Evolutionary conservation across 345 rosid species (phyloP).

Genomic region (Psidium guajava): DNA sequence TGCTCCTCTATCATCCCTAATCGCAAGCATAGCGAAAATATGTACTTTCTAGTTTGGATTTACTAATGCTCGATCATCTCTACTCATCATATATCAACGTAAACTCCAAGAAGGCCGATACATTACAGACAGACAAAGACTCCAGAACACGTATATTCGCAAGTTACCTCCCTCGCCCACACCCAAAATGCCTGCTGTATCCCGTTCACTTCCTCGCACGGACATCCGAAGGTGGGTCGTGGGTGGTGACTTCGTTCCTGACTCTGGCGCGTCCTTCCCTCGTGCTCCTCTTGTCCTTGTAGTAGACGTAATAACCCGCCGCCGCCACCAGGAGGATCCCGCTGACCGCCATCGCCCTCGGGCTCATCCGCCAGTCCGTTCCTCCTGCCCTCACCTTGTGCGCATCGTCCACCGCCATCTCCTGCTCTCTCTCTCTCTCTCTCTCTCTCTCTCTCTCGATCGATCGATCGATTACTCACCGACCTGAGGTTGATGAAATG

Average conservation of each 20-base stretch:
- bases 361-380: not conserved
- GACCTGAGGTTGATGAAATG: not conserved
- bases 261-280: not conserved
- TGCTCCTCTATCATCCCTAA: not conserved
- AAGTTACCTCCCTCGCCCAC: not conserved
- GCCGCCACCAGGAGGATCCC: not conserved
- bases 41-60: not conserved
- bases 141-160: not conserved
- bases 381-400: not conserved
- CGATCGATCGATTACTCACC: not conserved
- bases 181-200: too few species aligned
- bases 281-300: not conserved
- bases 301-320: constrained; percentile 3
- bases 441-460: not conserved
- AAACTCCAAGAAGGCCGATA: not conserved
- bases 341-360: constrained; percentile 1
- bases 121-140: not conserved
- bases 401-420: not conserved
- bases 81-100: not conserved
- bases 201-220: not conserved
- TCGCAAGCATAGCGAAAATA: not conserved
- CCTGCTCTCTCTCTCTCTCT: not conserved
- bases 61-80: not conserved
- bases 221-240: not conserved
- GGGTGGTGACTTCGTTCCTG: not conserved